These are phyloP conservation scores for Colletotrichum orbiculare DNA, from an alignment of 2,329 filamentous ascomycete genomes.

Conservation along the genomic window DNA sequence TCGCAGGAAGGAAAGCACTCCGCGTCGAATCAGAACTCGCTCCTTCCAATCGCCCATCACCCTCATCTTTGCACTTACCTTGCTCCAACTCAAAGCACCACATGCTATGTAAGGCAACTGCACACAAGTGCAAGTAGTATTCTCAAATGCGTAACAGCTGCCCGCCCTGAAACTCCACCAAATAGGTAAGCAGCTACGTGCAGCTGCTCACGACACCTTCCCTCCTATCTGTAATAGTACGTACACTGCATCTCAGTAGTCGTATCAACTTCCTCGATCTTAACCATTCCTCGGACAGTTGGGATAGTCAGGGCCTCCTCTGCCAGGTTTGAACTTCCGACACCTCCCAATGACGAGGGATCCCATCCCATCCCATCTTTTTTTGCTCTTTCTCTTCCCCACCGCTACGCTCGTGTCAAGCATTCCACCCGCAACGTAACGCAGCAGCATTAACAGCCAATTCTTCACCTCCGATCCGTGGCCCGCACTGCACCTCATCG, in stretches of 20 bases:
- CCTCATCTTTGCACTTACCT: no score
- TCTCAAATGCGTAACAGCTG: no score
- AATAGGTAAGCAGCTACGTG: not conserved
- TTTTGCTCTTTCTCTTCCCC: not conserved
- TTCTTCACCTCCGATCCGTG: conserved; percentile 17
- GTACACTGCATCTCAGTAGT: no score
- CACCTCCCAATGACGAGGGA: conserved; percentile 2
- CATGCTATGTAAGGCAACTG: no score
- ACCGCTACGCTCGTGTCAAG: conserved; percentile 7
- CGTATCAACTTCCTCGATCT: no score
- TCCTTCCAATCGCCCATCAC: no score
- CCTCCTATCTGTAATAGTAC: no score
- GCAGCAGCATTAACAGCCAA: conserved; percentile 18
- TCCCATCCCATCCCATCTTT: conserved; percentile 14
- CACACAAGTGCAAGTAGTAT: no score
- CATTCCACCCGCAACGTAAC: conserved; percentile 1
- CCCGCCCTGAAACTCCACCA: no score
- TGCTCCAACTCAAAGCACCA: no score
- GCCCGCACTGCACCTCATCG: conserved; percentile 25
- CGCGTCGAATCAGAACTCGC: no score
- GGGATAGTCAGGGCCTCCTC: conserved; percentile 2
- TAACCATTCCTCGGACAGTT: not conserved
- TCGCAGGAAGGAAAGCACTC: not conserved
- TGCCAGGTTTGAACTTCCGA: not conserved
- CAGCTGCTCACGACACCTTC: not conserved